Evolutionary conservation across 2,329 filamentous ascomycete genomes (phyloP).

Genomic region (Thermoascus crustaceus): DNA sequence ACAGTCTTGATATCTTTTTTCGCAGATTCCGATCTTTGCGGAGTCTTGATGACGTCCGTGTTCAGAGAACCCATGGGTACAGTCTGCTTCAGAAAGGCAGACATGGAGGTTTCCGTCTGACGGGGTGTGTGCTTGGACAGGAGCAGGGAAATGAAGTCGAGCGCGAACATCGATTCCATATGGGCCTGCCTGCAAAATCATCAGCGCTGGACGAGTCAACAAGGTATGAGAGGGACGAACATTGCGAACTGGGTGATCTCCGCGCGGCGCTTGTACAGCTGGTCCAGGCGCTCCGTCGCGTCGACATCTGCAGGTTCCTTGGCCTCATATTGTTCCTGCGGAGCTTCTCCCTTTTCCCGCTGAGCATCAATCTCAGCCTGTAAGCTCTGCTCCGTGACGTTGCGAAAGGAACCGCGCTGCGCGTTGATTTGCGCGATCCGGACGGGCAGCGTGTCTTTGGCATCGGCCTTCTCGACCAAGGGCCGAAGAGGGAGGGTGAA

Average conservation of each 20-base stretch:
- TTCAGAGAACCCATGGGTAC: conserved; percentile 69
- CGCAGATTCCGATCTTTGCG: conserved; percentile 50
- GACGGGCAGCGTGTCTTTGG: conserved; percentile 56
- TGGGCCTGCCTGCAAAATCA: conserved; percentile 31
- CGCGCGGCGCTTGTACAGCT: conserved; percentile 36
- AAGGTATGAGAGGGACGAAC: conserved; percentile 19
- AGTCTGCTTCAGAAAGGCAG: conserved; percentile 58
- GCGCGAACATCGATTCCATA: conserved; percentile 51
- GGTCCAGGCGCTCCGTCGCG: conserved; percentile 30
- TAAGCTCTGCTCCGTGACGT: conserved; percentile 66
- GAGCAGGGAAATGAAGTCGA: conserved; percentile 77
- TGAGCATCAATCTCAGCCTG: conserved; percentile 55
- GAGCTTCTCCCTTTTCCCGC: conserved; percentile 41
- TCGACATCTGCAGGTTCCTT: conserved; percentile 25
- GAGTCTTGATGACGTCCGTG: conserved; percentile 55
- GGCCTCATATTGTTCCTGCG: conserved; percentile 36
- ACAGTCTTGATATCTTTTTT: conserved; percentile 46
- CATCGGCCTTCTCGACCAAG: conserved; percentile 37
- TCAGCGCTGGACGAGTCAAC: background rate
- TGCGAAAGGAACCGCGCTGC: conserved; percentile 73
- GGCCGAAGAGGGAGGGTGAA: conserved; percentile 56
- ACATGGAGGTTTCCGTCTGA: conserved; percentile 62
- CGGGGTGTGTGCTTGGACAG: conserved; percentile 72
- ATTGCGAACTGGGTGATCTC: conserved; percentile 38
- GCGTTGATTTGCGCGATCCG: conserved; percentile 72